A percentile compares a stretch with the other conserved stretches of the same genome.
Conservation (phyloP, 2,329 filamentous ascomycete genomes). For the Rhinocladiella similis region DNA sequence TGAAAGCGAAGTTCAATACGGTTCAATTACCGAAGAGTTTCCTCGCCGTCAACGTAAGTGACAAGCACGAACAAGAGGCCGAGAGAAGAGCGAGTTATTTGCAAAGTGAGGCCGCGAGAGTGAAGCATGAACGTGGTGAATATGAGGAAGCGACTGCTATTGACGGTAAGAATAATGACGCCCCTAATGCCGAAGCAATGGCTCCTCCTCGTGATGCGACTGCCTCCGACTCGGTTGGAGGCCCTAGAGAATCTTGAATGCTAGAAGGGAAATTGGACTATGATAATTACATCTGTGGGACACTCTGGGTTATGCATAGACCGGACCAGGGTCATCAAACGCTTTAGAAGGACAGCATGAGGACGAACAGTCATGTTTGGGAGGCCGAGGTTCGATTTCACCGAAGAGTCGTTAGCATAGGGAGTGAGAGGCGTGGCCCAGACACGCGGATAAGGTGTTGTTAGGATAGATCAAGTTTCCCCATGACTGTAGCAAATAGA, state of each 20-base stretch:
- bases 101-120: conserved; percentile 21
- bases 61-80: conserved; percentile 43
- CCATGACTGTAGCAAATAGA: too few species aligned
- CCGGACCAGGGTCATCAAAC: too few species aligned
- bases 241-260: not conserved
- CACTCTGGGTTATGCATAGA: not conserved
- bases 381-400: too few species aligned
- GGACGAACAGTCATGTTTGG: too few species aligned
- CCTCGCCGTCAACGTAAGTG: conserved; percentile 52
- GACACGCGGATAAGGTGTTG: too few species aligned
- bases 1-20: conserved; percentile 94
- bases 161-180: not conserved
- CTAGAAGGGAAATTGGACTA: not conserved
- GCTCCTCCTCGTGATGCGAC: not conserved
- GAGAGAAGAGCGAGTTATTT: conserved; percentile 21
- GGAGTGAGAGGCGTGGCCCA: too few species aligned
- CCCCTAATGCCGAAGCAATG: not conserved
- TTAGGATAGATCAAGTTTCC: too few species aligned
- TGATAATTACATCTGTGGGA: not conserved
- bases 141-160: not conserved
- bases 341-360: too few species aligned
- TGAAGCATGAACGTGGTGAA: conserved; percentile 3
- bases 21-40: conserved; percentile 55
- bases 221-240: not conserved
- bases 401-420: too few species aligned